Percentiles rank a stretch among this genome's conserved stretches.
These are phyloP conservation scores for Claviceps purpurea DNA, from an alignment of 2,329 filamentous ascomycete genomes.

Conservation along the genomic window DNA sequence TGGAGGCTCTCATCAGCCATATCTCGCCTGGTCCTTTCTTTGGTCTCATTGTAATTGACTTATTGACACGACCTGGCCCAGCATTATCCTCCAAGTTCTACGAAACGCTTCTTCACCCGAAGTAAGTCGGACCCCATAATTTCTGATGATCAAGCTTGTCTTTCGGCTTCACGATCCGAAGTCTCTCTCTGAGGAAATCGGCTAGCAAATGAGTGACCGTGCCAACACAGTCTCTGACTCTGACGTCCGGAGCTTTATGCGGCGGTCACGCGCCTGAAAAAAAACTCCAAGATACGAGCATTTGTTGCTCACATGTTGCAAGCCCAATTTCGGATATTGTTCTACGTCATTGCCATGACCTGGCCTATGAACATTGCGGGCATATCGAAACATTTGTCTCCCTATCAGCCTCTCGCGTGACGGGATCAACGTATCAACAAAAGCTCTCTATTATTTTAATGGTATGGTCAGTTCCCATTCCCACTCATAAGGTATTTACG, in stretches of 20 bases:
- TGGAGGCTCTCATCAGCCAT: not conserved
- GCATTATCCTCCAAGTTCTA: not conserved
- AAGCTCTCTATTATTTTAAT: not conserved
- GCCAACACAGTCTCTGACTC: not conserved
- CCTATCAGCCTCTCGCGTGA: not conserved
- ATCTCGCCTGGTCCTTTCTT: not conserved
- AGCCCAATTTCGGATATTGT: not conserved
- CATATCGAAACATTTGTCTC: not conserved
- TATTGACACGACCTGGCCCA: not conserved
- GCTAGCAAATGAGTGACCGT: no score
- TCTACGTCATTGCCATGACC: not conserved
- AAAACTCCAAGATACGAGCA: not conserved
- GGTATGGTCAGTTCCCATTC: no score
- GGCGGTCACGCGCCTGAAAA: not conserved
- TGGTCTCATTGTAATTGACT: not conserved
- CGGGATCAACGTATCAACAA: not conserved
- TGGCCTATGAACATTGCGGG: not conserved
- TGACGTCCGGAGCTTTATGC: not conserved
- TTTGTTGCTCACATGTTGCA: not conserved
- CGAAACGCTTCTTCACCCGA: not conserved
- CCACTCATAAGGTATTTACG: not conserved
- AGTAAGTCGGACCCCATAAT: not conserved
- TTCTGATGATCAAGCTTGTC: no score
- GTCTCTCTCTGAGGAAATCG: no score
- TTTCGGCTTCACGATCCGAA: no score